Base-by-base conservation (phyloP, 495 filamentous ascomycete genomes). In the Penicillium mononematosum region DNA sequence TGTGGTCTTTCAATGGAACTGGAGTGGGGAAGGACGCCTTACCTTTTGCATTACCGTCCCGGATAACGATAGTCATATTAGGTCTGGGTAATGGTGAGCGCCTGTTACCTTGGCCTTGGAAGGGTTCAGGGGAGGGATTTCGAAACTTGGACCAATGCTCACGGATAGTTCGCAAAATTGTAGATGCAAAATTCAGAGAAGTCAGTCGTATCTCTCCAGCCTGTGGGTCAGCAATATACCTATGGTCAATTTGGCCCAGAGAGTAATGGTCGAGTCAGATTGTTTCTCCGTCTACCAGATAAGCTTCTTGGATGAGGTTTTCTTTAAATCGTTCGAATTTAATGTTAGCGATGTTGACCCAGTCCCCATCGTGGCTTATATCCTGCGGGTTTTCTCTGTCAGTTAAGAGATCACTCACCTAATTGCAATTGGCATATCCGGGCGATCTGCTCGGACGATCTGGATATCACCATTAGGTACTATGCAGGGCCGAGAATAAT, bases 61-160 rank as follows among this genome's bases (percentile, higher is more conserved):
- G 51, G 14, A 59, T 55, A n/a, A 59, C 55, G 8, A 59, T 55
- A 4, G 57, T 55, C 11, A 59, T 43, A 34, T 36, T 50, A 38
- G 57, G 57, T 22, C 57, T 45, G 6, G 34, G 8, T 27, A 55
- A n/a, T 22, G 25, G 39, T 11, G 25, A 31, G 27, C 10, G 16
- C 25, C 14, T 46, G 1, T 27, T 5, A 24, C 4, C 4, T 17
- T 6, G 2, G n/a, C 22, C 4, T 24, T 22, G 22, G 22, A n/a
- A 17, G 24, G 41, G 14, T 0, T 59, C 29, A 11, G 25, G 8
- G n/a, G 52, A 44, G 25, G 34, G 17, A 12, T 27, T 25, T 25
- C 45, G 32, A 31, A 59, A 17, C 12, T 48, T 19, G 16, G 44
- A 38, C 41, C 31, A 55, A 41, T 49, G 12, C 16, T 38, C 31